These are phyloP conservation scores for Amphichorda felina DNA, from an alignment of 2,329 filamentous ascomycete species.

Conservation along the genomic window DNA sequence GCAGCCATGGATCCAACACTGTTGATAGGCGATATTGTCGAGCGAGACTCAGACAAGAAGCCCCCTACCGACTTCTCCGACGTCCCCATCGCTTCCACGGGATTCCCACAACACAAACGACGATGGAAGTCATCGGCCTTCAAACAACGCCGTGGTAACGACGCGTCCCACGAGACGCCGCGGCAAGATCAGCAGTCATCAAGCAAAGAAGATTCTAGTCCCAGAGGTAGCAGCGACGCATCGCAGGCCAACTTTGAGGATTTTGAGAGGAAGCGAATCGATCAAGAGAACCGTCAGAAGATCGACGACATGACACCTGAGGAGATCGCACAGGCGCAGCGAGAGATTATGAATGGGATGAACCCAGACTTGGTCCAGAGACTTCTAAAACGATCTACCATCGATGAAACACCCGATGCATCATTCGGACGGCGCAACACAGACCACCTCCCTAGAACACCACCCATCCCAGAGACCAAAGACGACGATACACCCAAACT, in stretches of 20 bases:
- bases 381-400: constrained; percentile 63
- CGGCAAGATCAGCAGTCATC: neutral
- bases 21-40: constrained; percentile 65
- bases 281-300: constrained; percentile 66
- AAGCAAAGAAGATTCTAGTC: too few species aligned
- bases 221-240: too few species aligned
- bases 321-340: constrained; percentile 70
- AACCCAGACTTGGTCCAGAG: constrained; percentile 66
- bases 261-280: constrained; percentile 61
- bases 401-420: constrained; percentile 41
- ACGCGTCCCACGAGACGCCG: constrained; percentile 2
- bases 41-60: constrained; percentile 48
- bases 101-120: constrained; percentile 85
- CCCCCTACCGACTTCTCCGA: constrained; percentile 37
- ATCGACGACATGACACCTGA: constrained; percentile 67
- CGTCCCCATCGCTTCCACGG: constrained; percentile 36
- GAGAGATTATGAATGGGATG: constrained; percentile 68
- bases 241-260: constrained; percentile 20
- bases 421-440: neutral
- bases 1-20: constrained; percentile 30
- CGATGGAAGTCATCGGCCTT: constrained; percentile 64
- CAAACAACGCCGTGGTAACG: constrained; percentile 46
- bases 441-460: constrained; percentile 17
- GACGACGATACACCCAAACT: neutral
- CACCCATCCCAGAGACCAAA: constrained; percentile 4